Conservation (phyloP, 1,284 basidiomycete genomes). For the Xerocomus amazonicus region DNA sequence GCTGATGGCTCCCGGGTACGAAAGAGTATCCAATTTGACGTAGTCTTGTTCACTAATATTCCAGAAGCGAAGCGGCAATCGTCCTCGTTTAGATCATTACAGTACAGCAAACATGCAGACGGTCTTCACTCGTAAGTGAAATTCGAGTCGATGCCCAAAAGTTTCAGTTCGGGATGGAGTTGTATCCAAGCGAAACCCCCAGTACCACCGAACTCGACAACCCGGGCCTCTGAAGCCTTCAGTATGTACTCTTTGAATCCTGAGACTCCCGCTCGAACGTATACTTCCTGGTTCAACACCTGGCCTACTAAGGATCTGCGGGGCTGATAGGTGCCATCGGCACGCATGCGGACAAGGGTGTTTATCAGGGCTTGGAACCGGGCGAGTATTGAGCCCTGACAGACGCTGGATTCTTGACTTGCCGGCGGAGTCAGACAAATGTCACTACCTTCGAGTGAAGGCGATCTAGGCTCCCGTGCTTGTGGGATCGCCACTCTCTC, state of each 20-base stretch:
- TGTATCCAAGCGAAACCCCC: conserved; percentile 36
- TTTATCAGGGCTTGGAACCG: conserved; percentile 28
- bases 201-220: conserved; percentile 36
- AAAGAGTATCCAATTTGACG: not conserved
- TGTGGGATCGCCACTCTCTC: conserved; percentile 2
- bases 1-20: too few species aligned
- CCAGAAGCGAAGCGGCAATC: conserved; percentile 4
- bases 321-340: conserved; percentile 14
- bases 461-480: not conserved
- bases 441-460: not conserved
- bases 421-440: not conserved
- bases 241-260: conserved; percentile 33
- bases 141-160: conserved; percentile 8
- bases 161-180: conserved; percentile 30
- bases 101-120: conserved; percentile 6
- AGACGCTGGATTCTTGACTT: not conserved
- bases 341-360: conserved; percentile 15
- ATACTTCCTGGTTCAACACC: conserved; percentile 22
- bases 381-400: conserved; percentile 12
- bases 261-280: conserved; percentile 30
- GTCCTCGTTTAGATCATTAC: conserved; percentile 11
- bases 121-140: conserved; percentile 9
- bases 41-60: not conserved
- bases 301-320: conserved; percentile 26
- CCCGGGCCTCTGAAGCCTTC: conserved; percentile 27